Base-by-base conservation (phyloP, 2,329 filamentous ascomycete genomes). In the Myriangium duriaei region DNA sequence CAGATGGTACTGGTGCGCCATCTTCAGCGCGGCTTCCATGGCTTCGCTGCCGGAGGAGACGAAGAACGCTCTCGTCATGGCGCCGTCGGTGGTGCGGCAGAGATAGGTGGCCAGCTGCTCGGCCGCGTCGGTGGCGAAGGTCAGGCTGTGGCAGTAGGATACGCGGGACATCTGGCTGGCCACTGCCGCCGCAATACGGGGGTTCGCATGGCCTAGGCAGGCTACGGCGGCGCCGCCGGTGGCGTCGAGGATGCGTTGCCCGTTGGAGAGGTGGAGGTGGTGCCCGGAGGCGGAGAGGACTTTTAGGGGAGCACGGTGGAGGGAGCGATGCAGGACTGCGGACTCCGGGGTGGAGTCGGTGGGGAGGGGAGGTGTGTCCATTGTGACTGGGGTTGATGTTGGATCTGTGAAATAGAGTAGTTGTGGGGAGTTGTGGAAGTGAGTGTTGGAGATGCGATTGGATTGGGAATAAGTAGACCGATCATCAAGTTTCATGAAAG, bases 211-310 rank as follows among this genome's bases (percentile, higher is more conserved):
- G 5, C 82, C 83, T 7, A 88, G 61, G 51, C 76, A 79, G 7
- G 75, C 68, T 3, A 86, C 81, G 14, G 78, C 80, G 3, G 82
- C 79, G 13, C 83, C 83, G 17, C 78, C 72, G 13, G 77, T 81
- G 1, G 74, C 78, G 54, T 91, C 83, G 11, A 86, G 68, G 30
- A 91, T 69, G 21, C 60, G 63, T 15, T 69, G 65, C 1, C 76
- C 77, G 50, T 67, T 64, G 46, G 61, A 60, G 1, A 75, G 59
- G 21, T 61, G 56, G n/a, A 76, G 55, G 42, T 67, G 69, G 45
- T 66, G 63, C 9, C 69, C 71, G 39, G 63, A 55, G 4, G 64
- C 72, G 0, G 60, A 64, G 7, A 63, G 51, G 4, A 71, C 69
- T 34, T 56, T 60, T 35, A 60, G 55, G n/a, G 71, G 65, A 13